Conservation (phyloP, 306 rosid species). For the Gillenia trifoliata region DNA sequence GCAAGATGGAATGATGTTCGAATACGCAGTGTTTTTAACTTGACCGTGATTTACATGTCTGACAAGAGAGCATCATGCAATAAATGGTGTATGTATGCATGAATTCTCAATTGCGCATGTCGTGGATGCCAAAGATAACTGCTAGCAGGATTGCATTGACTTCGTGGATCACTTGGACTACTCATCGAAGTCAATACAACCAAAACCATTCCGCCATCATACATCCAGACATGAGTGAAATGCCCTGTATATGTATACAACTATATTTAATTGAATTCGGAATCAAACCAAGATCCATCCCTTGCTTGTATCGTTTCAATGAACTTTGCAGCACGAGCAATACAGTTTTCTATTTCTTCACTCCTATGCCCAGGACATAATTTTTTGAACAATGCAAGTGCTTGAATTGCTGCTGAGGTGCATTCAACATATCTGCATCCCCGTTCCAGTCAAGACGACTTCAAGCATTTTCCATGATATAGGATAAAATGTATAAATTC, state of each 20-base stretch:
- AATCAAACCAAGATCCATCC: constrained; percentile 37
- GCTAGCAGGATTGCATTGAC: no score
- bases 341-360: constrained; percentile 22
- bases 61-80: not conserved
- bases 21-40: not conserved
- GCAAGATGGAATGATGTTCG: not conserved
- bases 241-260: not conserved
- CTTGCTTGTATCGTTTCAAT: constrained; percentile 32
- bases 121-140: no score
- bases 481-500: not conserved
- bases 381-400: constrained; percentile 20
- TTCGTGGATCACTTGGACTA: no score
- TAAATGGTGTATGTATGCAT: not conserved
- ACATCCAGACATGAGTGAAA: no score
- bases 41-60: no score
- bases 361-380: constrained; percentile 32
- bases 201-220: no score
- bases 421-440: constrained; percentile 34
- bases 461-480: not conserved
- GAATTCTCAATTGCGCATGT: not conserved
- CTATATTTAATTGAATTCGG: not conserved
- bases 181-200: no score
- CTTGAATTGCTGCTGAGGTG: constrained; percentile 37
- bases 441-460: constrained; percentile 1
- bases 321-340: constrained; percentile 28